Percentiles rank a stretch among this genome's conserved stretches.
phyloP scores from a whole-genome alignment of 2,329 filamentous ascomycete genomes.

The Verticillium klebahnii region DNA sequence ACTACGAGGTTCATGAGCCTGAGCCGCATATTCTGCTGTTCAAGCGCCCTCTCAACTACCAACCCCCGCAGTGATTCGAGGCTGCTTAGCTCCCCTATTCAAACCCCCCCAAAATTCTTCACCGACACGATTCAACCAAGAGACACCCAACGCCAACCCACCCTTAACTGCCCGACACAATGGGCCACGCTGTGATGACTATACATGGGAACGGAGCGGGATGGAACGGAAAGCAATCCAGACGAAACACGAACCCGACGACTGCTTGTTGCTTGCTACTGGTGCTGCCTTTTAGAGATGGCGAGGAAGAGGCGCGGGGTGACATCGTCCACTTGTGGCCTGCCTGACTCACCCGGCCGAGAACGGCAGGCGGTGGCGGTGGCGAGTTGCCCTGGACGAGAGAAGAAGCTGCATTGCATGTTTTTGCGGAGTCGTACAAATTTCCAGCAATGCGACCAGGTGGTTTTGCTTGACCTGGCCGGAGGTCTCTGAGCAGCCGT shows the following conservation, averaged over 20 bases:
- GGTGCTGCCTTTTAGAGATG: neutral
- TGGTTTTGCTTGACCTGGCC: neutral
- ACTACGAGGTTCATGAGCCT: constrained; percentile 98
- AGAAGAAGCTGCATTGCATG: neutral
- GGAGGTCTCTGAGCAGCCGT: neutral
- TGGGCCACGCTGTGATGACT: neutral
- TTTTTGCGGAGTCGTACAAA: neutral
- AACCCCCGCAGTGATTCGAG: constrained; percentile 55
- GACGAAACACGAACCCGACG: neutral
- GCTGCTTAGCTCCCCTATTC: constrained; percentile 2
- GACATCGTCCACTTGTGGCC: neutral
- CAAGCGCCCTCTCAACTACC: constrained; percentile 90
- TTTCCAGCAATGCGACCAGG: neutral
- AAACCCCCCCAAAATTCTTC: neutral
- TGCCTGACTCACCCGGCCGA: neutral
- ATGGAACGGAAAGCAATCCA: neutral
- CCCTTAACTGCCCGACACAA: neutral
- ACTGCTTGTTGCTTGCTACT: neutral
- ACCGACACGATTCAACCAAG: neutral
- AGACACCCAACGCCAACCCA: neutral
- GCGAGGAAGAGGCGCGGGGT: neutral
- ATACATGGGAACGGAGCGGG: neutral
- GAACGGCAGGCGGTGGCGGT: neutral
- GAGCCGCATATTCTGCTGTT: constrained; percentile 98
- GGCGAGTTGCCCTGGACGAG: neutral